Percentiles rank a stretch among this genome's conserved stretches.
Evolutionary conservation across 306 rosid genomes (phyloP).

Genomic region (Inga oerstediana): DNA sequence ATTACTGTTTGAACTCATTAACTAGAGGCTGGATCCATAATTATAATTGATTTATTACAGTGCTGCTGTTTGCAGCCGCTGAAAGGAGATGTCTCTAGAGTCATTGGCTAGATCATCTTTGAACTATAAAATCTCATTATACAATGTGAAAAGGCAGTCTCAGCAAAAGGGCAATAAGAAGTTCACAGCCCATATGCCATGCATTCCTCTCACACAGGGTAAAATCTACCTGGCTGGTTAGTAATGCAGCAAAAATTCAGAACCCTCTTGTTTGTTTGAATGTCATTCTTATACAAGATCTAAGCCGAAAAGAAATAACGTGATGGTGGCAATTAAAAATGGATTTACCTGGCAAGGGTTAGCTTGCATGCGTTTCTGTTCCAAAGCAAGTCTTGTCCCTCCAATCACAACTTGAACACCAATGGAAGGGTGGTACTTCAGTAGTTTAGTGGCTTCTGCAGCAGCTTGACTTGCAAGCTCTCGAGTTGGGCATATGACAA

Average conservation of each 20-base stretch:
- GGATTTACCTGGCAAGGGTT: constrained; percentile 85
- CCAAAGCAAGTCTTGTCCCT: constrained; percentile 82
- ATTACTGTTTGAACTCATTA: background rate
- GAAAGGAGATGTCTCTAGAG: background rate
- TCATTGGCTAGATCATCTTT: background rate
- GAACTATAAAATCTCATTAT: constrained; percentile 8
- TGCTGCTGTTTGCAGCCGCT: background rate
- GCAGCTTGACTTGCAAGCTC: constrained; percentile 97
- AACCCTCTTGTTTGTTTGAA: constrained; percentile 26
- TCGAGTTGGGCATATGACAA: constrained; percentile 95
- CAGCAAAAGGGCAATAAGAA: constrained; percentile 1
- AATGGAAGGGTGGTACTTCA: constrained; percentile 81
- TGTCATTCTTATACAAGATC: constrained; percentile 6
- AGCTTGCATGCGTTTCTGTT: constrained; percentile 90
- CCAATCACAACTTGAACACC: constrained; percentile 98
- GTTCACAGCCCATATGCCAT: background rate
- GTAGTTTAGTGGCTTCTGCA: constrained; percentile 74
- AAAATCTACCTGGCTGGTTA: background rate
- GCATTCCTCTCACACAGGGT: background rate
- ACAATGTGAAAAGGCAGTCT: background rate
- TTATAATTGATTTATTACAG: background rate
- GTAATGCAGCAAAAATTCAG: background rate
- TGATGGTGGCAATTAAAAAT: constrained; percentile 27
- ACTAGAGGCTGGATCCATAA: constrained; percentile 4
- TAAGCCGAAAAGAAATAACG: background rate